Evolutionary conservation across 2,329 filamentous ascomycete species (phyloP), one percentile per base, ranked within the genome.

Genomic region (Cercospora berteroae): DNA sequence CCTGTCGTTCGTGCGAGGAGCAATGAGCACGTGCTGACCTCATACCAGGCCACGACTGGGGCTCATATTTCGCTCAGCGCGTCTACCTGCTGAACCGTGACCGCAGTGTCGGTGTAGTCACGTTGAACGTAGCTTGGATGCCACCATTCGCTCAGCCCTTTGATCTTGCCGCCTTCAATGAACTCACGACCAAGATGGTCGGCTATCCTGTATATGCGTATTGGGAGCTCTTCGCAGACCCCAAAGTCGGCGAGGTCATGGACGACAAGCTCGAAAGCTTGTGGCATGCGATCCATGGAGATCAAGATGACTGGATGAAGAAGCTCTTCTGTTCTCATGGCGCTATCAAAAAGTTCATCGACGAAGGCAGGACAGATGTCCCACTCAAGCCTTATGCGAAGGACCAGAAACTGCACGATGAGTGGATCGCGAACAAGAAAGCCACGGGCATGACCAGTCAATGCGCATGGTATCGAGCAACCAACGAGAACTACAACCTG

Each of bases 51-150:
- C 61, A 63, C 25, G 61, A 63, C 42, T 68, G 62, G 67, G 84
- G 84, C 58, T 78, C 80, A 16, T 69, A 66, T 16, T 68, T 82
- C 13, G 79, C 80, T 0, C 77, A 80, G 57, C 78, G 82, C 18
- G 67, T 84, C 8, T 83, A 81, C 72, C 76, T 81, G 62, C 79
- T 80, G 67, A 71, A 81, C 60, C 80, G 79, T 0, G 72, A 79
- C 2, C 77, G 80, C 8, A 79, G 82, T 4, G 64, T 72, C 8
- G 83, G 80, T 8, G 70, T 85, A 3, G 73, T 81, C 12, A 76
- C 82, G 65, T 67, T 85, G 20, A 83, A 80, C 67, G 78, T 83
- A 3, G 68, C 79, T 5, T 84, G 84, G 72, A 66, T 70, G n/a
- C 74, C 77, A 0, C 82, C 82, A 0, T 63, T 66, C 12, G 64